Evolutionary conservation across 805 yeast species (phyloP).

Genomic region (Saccharomycopsis malanga): DNA sequence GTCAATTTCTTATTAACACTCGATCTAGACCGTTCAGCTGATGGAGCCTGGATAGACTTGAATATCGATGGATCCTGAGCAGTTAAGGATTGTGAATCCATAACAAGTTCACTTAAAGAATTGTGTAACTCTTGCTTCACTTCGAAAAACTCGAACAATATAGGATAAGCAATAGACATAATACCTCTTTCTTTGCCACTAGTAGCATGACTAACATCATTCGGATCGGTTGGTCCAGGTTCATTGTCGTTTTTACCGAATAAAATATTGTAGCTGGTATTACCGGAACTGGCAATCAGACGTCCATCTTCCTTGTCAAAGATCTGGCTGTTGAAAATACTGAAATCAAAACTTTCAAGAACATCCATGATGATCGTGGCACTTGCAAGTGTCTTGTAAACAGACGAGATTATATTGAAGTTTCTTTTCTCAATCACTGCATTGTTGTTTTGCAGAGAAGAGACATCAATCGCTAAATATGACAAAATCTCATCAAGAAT

Average conservation of each 20-base stretch:
- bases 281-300: not conserved
- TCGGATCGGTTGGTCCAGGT: not conserved
- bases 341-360: slow-evolving; percentile 55
- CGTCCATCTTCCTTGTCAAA: slow-evolving; percentile 14
- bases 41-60: slow-evolving; percentile 38
- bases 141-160: slow-evolving; percentile 62
- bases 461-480: slow-evolving; percentile 33
- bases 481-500: slow-evolving; percentile 38
- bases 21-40: slow-evolving; percentile 10
- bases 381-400: slow-evolving; percentile 46
- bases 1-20: slow-evolving; percentile 26
- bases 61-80: slow-evolving; percentile 72
- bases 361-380: slow-evolving; percentile 44
- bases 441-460: slow-evolving; percentile 25
- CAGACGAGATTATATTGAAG: slow-evolving; percentile 43
- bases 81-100: slow-evolving; percentile 65
- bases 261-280: not conserved
- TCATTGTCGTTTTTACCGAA: not conserved
- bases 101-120: slow-evolving; percentile 46
- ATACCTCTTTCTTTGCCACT: slow-evolving; percentile 4
- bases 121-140: slow-evolving; percentile 69
- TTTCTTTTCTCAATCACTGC: slow-evolving; percentile 39
- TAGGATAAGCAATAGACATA: slow-evolving; percentile 25
- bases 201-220: not conserved
- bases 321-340: slow-evolving; percentile 35